Percentiles rank a stretch among this genome's conserved stretches.
Conservation (phyloP, 768 basidiomycete genomes). For the Megacollybia marginata region DNA sequence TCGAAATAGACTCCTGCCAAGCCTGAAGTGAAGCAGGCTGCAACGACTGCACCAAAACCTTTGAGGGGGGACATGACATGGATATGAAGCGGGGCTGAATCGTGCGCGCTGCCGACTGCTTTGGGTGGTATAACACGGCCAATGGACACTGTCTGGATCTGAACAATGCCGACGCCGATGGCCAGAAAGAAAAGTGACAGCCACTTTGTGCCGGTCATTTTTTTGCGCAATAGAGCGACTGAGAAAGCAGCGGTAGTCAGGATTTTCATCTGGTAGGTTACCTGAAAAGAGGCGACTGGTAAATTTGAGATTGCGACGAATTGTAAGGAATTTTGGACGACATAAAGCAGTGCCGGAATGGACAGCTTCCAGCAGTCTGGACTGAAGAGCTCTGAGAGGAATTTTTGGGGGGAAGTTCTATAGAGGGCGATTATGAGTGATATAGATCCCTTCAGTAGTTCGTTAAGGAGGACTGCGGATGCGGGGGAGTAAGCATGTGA, state of each 20-base stretch:
- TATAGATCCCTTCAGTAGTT: constrained; percentile 89
- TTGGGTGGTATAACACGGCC: constrained; percentile 13
- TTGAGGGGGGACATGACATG: constrained; percentile 79
- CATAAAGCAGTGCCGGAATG: constrained; percentile 91
- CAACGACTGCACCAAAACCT: constrained; percentile 76
- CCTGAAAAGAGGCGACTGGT: constrained; percentile 95
- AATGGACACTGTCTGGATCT: constrained; percentile 67
- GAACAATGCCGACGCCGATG: constrained; percentile 89
- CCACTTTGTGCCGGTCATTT: constrained; percentile 75
- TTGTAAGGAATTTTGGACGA: constrained; percentile 95
- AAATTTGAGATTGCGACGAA: constrained; percentile 95
- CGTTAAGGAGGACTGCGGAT: constrained; percentile 89
- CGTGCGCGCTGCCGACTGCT: constrained; percentile 61
- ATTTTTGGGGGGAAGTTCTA: constrained; percentile 40
- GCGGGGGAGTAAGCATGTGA: constrained; percentile 87
- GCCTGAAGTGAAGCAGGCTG: constrained; percentile 86
- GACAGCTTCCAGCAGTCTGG: constrained; percentile 96
- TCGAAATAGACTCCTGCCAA: constrained; percentile 92
- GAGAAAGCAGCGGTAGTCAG: constrained; percentile 93
- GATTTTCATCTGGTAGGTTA: constrained; percentile 98
- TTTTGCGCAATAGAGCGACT: constrained; percentile 73
- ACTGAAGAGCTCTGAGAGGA: constrained; percentile 76
- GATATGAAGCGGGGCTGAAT: constrained; percentile 46
- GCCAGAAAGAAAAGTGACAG: constrained; percentile 81
- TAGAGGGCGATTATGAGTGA: constrained; percentile 81